A percentile compares a stretch with the other conserved stretches of the same genome.
Conservation (phyloP, 2,329 filamentous ascomycete species). For the Aspergillus sp. region DNA sequence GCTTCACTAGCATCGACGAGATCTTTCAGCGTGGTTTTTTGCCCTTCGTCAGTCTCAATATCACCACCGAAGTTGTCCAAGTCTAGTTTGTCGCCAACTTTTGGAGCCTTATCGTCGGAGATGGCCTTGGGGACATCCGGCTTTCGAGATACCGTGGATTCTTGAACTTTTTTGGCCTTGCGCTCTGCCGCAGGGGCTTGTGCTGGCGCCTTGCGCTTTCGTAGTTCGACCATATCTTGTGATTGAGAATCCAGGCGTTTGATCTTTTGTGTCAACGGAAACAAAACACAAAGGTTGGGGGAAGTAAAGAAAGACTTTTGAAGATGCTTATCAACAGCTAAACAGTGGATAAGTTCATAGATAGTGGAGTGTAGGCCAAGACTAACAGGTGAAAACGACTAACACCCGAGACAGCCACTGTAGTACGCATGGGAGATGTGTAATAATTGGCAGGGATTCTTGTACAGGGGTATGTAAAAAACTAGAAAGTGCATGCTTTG, state of each 20-base stretch:
- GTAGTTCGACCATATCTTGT: constrained; percentile 55
- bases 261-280: background rate
- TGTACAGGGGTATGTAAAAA: no score
- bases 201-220: constrained; percentile 61
- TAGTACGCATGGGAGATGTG: background rate
- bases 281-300: background rate
- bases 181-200: constrained; percentile 44
- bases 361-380: background rate
- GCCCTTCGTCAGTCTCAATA: constrained; percentile 81
- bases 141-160: constrained; percentile 33
- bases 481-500: no score
- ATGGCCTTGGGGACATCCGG: constrained; percentile 27
- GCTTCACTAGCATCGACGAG: constrained; percentile 80
- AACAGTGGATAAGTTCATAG: background rate
- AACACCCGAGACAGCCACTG: background rate
- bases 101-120: constrained; percentile 23
- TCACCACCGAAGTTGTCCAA: constrained; percentile 64
- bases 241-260: background rate
- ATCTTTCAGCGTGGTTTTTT: constrained; percentile 74
- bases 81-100: constrained; percentile 55
- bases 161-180: constrained; percentile 33
- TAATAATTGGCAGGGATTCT: no score
- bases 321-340: background rate
- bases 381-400: background rate
- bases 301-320: background rate